Conservation (phyloP, 768 basidiomycete species). For the Psilocybe cyanescens region DNA sequence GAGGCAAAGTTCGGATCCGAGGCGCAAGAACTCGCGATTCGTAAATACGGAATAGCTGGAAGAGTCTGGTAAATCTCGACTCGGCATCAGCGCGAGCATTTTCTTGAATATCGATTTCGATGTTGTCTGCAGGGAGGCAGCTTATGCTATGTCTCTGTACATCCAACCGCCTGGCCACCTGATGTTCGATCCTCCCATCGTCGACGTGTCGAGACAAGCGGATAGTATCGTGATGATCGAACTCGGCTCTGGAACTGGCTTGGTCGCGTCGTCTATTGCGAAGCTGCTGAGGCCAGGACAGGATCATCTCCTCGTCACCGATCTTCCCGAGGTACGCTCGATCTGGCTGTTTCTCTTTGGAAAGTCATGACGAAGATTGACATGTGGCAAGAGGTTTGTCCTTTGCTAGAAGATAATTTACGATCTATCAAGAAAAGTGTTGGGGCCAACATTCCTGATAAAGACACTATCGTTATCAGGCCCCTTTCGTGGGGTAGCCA, state of each 20-base stretch:
- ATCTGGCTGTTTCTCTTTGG: background rate
- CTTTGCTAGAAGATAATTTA: constrained; percentile 46
- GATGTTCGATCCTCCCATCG: constrained; percentile 61
- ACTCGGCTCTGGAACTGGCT: constrained; percentile 79
- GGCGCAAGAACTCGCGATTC: constrained; percentile 63
- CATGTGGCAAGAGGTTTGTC: constrained; percentile 42
- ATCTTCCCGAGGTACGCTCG: constrained; percentile 70
- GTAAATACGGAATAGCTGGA: constrained; percentile 80
- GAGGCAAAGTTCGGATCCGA: constrained; percentile 30
- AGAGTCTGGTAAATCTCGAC: constrained; percentile 69
- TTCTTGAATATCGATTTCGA: constrained; percentile 2
- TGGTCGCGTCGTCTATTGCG: constrained; percentile 53
- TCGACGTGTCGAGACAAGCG: constrained; percentile 24
- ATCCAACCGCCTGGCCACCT: constrained; percentile 38
- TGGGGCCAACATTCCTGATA: constrained; percentile 1
- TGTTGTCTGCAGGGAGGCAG: constrained; percentile 65
- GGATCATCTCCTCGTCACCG: constrained; percentile 64
- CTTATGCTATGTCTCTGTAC: constrained; percentile 63
- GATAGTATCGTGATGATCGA: constrained; percentile 55
- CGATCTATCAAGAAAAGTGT: background rate
- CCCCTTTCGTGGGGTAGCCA: constrained; percentile 75
- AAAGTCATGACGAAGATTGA: background rate
- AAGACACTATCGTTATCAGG: constrained; percentile 42
- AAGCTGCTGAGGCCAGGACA: constrained; percentile 37
- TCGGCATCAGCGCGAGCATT: background rate